Evolutionary conservation across 2,329 filamentous ascomycete species (phyloP).

Genomic region (Anthostomella pinea): DNA sequence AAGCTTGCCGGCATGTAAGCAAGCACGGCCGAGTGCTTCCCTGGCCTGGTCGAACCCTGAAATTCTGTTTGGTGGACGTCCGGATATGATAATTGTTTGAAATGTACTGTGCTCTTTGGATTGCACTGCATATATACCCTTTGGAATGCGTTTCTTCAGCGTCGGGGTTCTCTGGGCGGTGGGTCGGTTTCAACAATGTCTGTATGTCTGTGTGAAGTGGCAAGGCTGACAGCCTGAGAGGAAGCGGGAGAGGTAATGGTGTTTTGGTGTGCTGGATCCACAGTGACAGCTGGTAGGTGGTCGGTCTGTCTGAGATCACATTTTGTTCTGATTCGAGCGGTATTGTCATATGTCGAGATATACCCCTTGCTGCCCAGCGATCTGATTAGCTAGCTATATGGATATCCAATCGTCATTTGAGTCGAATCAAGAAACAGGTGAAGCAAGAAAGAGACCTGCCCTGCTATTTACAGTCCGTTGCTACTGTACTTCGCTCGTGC

Average conservation of each 20-base stretch:
- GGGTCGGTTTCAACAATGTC: slow-evolving; percentile 2
- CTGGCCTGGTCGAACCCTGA: too few relatives aligned
- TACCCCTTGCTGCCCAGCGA: slow-evolving; percentile 6
- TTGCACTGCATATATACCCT: too few relatives aligned
- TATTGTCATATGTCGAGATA: slow-evolving; percentile 9
- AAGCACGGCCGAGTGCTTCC: neutral
- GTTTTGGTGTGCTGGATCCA: slow-evolving; percentile 5
- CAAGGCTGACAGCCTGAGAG: slow-evolving; percentile 14
- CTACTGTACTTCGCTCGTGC: too few relatives aligned
- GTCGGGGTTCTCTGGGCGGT: neutral
- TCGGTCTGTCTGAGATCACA: too few relatives aligned
- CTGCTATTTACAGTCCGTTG: too few relatives aligned
- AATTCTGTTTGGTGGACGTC: neutral
- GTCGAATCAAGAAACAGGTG: neutral
- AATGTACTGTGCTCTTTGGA: too few relatives aligned
- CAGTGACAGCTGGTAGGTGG: too few relatives aligned
- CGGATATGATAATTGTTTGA: slow-evolving; percentile 2
- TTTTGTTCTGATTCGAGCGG: slow-evolving; percentile 7
- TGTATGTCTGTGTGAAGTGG: slow-evolving; percentile 16
- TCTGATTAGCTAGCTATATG: slow-evolving; percentile 1
- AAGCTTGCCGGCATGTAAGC: slow-evolving; percentile 44
- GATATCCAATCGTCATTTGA: too few relatives aligned
- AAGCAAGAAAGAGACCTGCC: neutral
- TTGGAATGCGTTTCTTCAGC: neutral
- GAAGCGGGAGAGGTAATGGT: slow-evolving; percentile 1